Evolutionary conservation across 2,329 filamentous ascomycete species (phyloP).

Genomic region (Alternaria angustiovoidea): DNA sequence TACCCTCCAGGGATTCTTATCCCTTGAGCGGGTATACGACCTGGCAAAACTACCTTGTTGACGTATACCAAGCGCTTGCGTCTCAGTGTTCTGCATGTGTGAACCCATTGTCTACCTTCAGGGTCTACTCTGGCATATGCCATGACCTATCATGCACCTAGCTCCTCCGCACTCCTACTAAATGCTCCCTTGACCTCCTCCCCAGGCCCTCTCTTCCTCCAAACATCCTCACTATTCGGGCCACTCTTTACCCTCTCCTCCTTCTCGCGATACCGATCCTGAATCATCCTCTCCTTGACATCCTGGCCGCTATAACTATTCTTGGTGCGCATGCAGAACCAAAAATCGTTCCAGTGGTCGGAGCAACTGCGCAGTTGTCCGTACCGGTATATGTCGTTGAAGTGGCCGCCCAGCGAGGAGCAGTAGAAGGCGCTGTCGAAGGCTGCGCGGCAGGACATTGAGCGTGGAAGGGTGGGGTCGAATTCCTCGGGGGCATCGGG

Average conservation of each 20-base stretch:
- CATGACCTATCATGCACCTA: not conserved
- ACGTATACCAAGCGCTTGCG: not conserved
- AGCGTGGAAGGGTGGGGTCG: constrained; percentile 68
- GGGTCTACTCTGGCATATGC: not conserved
- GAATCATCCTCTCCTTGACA: constrained; percentile 65
- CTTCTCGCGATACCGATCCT: constrained; percentile 73
- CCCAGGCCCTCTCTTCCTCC: constrained; percentile 71
- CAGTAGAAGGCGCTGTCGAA: constrained; percentile 97
- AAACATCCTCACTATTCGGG: constrained; percentile 87
- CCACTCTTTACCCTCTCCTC: constrained; percentile 71
- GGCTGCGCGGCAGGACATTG: constrained; percentile 86
- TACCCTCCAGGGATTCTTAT: not conserved
- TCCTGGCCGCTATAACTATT: constrained; percentile 64
- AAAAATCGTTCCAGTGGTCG: constrained; percentile 92
- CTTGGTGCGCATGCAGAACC: constrained; percentile 94
- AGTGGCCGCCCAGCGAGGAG: constrained; percentile 89
- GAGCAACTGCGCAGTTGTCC: constrained; percentile 79
- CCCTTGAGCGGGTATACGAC: not conserved
- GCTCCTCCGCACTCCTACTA: constrained; percentile 24
- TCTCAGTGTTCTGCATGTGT: not conserved
- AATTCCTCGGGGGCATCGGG: constrained; percentile 17
- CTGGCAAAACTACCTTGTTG: not conserved
- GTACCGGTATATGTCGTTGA: constrained; percentile 88
- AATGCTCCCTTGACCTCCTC: constrained; percentile 41
- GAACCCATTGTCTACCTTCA: not conserved